phyloP scores from a whole-genome alignment of 2,329 filamentous ascomycete genomes.

The Ambrosiella xylebori region DNA sequence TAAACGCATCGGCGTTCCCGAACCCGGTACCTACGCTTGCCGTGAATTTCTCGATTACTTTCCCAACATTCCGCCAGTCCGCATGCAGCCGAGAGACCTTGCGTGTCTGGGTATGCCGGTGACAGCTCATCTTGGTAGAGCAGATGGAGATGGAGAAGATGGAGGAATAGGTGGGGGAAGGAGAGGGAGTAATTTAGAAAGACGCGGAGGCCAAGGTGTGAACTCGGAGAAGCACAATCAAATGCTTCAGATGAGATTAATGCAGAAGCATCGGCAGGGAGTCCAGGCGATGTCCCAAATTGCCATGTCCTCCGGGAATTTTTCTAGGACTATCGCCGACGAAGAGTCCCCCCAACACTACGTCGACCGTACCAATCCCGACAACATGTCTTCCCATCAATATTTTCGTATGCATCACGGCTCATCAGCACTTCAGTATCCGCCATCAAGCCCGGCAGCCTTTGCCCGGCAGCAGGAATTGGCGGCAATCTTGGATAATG shows the following conservation, averaged over 20 bases:
- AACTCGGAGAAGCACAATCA: background rate
- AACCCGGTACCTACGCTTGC: constrained; percentile 11
- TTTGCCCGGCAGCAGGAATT: constrained; percentile 2
- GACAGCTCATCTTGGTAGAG: background rate
- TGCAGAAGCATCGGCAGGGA: constrained; percentile 3
- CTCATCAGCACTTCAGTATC: too few relatives aligned
- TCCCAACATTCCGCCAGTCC: constrained; percentile 5
- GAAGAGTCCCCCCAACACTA: background rate
- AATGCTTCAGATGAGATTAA: constrained; percentile 5
- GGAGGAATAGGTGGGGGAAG: background rate
- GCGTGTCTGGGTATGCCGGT: background rate
- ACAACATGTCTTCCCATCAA: too few relatives aligned
- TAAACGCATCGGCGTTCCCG: constrained; percentile 12
- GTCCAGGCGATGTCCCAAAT: background rate
- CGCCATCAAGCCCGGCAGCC: background rate
- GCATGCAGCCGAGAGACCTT: background rate
- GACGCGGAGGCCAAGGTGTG: background rate
- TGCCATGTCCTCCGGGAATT: too few relatives aligned
- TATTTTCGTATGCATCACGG: too few relatives aligned
- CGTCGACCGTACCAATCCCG: background rate
- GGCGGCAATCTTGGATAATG: constrained; percentile 2
- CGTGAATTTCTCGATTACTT: constrained; percentile 9
- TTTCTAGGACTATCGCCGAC: background rate
- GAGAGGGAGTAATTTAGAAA: background rate
- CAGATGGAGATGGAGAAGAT: background rate